Percentiles rank a stretch among this genome's conserved stretches.
These are phyloP conservation scores for Secale cereale DNA, from an alignment of 176 grass and related monocot species.

Conservation along the genomic window DNA sequence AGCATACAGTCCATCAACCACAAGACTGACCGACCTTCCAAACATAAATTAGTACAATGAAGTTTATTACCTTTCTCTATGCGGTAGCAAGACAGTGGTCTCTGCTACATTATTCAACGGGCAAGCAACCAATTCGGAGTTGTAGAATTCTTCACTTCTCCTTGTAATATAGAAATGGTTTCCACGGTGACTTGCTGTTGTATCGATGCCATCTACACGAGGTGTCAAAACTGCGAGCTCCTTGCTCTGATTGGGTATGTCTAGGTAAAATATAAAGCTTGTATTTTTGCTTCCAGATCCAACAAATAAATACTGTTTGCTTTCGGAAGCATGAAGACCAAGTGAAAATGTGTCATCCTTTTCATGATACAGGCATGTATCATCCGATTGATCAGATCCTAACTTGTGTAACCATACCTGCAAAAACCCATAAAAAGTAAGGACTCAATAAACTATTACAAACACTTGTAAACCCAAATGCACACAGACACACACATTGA, in stretches of 20 bases:
- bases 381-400: slow-evolving; percentile 62
- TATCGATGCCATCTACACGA: slow-evolving; percentile 77
- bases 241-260: slow-evolving; percentile 61
- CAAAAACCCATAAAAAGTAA: slow-evolving; percentile 28
- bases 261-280: slow-evolving; percentile 69
- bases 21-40: slow-evolving; percentile 3
- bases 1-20: background rate
- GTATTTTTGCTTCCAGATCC: slow-evolving; percentile 93
- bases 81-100: slow-evolving; percentile 69
- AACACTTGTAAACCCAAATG: background rate
- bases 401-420: slow-evolving; percentile 90
- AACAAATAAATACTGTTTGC: slow-evolving; percentile 90
- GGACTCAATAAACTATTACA: background rate
- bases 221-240: slow-evolving; percentile 73
- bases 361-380: slow-evolving; percentile 85
- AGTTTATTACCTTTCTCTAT: slow-evolving; percentile 80
- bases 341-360: slow-evolving; percentile 85
- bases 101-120: slow-evolving; percentile 79
- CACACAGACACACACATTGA: background rate
- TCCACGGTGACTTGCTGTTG: slow-evolving; percentile 76
- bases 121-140: slow-evolving; percentile 85
- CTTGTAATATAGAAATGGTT: slow-evolving; percentile 88
- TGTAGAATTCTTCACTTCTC: slow-evolving; percentile 81
- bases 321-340: slow-evolving; percentile 72
- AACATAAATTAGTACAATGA: background rate